Evolutionary conservation across 1,139 yeast species (phyloP), one percentile per base, ranked within the genome.

Genomic region (Yueomyces sp.): DNA sequence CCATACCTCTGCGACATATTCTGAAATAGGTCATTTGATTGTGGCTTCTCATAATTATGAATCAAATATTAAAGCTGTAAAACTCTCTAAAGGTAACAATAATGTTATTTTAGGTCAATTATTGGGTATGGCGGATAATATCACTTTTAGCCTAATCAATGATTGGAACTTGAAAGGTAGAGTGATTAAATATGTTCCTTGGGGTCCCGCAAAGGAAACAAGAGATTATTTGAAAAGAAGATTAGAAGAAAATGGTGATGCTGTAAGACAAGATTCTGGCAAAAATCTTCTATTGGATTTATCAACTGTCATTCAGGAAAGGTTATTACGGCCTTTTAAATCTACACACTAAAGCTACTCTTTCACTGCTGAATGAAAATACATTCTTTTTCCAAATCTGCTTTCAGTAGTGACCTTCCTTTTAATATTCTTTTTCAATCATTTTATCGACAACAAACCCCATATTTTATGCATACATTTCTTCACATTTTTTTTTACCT

Each of bases 181-280:
- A 30, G 84, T 91, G 45, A 81, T 89, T 66, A 89, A 89, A 65
- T 91, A 89, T 60, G 96, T 91, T 50, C 95, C 97, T 19, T 91
- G 97, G 96, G 97, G 97, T 7, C 97, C 97, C 36, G 94, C 95
- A 45, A 67, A 77, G 52, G 97, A 91, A 66, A 87, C 96, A 45
- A 86, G 85, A 67, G 95, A 86, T 53, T 91, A 91, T 61, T 68
- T 91, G 52, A 70, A 81, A 50, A 81, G 98, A 70, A 76, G 98
- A 66, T 71, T 91, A 51, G 96, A 89, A 66, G 98, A 91, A 67
- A 91, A 91, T 57, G 96, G 96, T 32, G 96, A 89, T 64, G 95
- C 97, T 11, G 95, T 87, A 6, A 80, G 93, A 67, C 71, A 72
- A 45, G 95, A 84, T 62, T 86, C 85, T 49, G 96, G 96, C 36